Evolutionary conservation across 768 basidiomycete genomes (phyloP).

Genomic region (Podaxis sp.): DNA sequence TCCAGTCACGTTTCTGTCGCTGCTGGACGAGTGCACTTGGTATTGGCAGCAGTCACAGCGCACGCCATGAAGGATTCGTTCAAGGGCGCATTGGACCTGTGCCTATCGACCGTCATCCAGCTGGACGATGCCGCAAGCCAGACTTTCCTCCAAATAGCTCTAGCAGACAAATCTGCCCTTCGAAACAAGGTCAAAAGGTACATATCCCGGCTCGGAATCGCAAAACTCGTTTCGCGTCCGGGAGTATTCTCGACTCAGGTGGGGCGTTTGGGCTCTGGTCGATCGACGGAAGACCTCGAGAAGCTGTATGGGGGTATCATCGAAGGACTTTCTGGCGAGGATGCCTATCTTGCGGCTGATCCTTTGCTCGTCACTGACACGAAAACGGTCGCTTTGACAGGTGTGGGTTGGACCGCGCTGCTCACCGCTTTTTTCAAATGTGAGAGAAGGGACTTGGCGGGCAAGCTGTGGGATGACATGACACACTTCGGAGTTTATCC

Average conservation of each 20-base stretch:
- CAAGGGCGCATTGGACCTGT: conserved; percentile 43
- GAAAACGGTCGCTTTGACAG: conserved; percentile 48
- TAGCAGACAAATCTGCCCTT: conserved; percentile 32
- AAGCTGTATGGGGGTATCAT: conserved; percentile 48
- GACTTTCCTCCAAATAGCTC: background rate
- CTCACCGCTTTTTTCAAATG: conserved; percentile 59
- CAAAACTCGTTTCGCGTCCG: conserved; percentile 48
- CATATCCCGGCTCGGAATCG: conserved; percentile 43
- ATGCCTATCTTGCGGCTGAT: conserved; percentile 50
- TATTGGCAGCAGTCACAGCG: conserved; percentile 56
- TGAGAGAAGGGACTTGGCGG: conserved; percentile 52
- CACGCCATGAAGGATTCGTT: conserved; percentile 59
- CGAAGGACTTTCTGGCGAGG: conserved; percentile 43
- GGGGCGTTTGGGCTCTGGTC: conserved; percentile 35
- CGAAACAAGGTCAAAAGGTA: conserved; percentile 39
- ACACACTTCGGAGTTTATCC: conserved; percentile 40
- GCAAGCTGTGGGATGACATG: conserved; percentile 68
- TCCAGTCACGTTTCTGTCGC: conserved; percentile 8
- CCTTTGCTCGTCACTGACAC: conserved; percentile 29
- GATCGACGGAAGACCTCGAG: conserved; percentile 30
- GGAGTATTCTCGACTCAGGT: conserved; percentile 46
- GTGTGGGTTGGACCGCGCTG: conserved; percentile 60
- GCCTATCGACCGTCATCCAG: conserved; percentile 32
- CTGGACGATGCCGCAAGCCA: conserved; percentile 16
- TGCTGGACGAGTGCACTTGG: conserved; percentile 32